phyloP scores from a whole-genome alignment of 495 filamentous ascomycete genomes.

The Aspergillus saccharolyticus region DNA sequence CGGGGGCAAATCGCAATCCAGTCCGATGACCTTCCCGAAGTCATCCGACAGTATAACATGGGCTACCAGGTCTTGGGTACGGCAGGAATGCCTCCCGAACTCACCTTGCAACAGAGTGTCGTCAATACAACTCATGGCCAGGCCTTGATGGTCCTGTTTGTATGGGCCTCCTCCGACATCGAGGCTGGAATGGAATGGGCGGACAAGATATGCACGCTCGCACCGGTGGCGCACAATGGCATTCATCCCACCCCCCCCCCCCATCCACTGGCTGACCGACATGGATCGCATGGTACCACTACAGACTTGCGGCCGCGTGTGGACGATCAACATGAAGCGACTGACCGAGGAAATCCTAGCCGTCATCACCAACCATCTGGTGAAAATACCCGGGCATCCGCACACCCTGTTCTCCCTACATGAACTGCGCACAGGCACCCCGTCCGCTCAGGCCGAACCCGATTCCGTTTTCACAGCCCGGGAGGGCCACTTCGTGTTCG shows the following conservation, averaged over 20 bases:
- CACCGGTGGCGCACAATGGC: not conserved
- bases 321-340: not conserved
- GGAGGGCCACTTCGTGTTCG: not conserved
- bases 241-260: not conserved
- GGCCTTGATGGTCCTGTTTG: not conserved
- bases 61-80: not conserved
- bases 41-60: not conserved
- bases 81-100: not conserved
- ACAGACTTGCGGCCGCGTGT: not conserved
- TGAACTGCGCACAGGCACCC: not conserved
- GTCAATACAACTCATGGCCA: not conserved
- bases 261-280: not conserved
- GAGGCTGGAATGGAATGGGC: not conserved
- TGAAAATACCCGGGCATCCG: not conserved
- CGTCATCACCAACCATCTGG: not conserved
- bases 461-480: not conserved
- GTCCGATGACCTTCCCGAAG: not conserved
- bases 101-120: not conserved
- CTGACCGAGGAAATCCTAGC: not conserved
- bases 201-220: not conserved
- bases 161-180: not conserved
- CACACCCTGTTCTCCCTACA: not conserved
- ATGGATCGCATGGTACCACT: not conserved
- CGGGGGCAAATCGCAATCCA: not conserved
- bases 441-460: not conserved